A percentile compares a stretch with the other conserved stretches of the same genome.
Evolutionary conservation across 176 grass and related monocot species (phyloP).

Genomic region (Musa acuminata): DNA sequence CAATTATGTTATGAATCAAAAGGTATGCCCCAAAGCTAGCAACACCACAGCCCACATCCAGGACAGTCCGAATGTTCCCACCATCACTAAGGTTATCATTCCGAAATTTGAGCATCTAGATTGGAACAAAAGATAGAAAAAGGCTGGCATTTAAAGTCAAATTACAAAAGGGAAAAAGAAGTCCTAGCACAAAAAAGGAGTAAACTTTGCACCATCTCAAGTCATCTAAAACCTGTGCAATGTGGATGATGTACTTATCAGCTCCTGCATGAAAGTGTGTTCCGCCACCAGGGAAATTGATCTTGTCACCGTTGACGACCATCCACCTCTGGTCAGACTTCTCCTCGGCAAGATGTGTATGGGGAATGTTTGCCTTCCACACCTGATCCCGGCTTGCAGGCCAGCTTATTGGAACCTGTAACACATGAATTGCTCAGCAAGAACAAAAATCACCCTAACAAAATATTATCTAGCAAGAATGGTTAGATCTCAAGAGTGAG

Average conservation of each 20-base stretch:
- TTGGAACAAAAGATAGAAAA: background rate
- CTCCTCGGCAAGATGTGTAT: conserved; percentile 56
- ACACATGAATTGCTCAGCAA: conserved; percentile 5
- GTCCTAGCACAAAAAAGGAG: background rate
- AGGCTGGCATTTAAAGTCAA: background rate
- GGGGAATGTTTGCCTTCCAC: conserved; percentile 70
- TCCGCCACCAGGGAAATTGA: conserved; percentile 71
- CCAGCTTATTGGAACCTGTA: conserved; percentile 57
- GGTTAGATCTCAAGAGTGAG: background rate
- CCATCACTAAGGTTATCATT: conserved; percentile 50
- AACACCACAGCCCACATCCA: conserved; percentile 71
- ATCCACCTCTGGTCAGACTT: conserved; percentile 86
- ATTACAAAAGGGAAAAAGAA: background rate
- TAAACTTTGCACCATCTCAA: background rate
- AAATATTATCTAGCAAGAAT: background rate
- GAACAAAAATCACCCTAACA: background rate
- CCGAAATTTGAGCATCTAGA: conserved; percentile 56
- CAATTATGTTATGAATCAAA: conserved; percentile 39
- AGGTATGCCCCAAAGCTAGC: conserved; percentile 76
- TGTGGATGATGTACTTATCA: conserved; percentile 66
- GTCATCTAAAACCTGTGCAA: conserved; percentile 42
- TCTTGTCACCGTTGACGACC: conserved; percentile 60
- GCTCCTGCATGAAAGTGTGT: conserved; percentile 68
- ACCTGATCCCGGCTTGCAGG: conserved; percentile 59
- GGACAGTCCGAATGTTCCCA: conserved; percentile 59